Base-by-base conservation (phyloP, 2,329 filamentous ascomycete species). In the Didymosphaeria variabile region DNA sequence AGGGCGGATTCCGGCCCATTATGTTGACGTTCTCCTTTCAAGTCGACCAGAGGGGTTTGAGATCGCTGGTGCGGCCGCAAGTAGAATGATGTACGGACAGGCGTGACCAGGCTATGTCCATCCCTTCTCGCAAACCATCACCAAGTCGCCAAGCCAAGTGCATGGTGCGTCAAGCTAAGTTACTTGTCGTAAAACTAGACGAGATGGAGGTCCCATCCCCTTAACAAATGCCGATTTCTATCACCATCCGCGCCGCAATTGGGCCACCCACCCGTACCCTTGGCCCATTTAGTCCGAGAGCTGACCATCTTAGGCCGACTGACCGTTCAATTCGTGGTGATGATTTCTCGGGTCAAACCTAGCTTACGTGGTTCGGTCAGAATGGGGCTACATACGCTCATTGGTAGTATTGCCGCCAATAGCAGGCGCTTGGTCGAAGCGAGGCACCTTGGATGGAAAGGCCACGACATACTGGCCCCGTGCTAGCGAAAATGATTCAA, bases 341-440 rank as follows among this genome's bases (percentile, higher is more conserved):
- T 32, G 53, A 23, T 13, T 36, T 9, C 5, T 55, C 15, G 17
- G n/a, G 42, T 9, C 53, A 21, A 19, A 34, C 13, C 32, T 12
- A 38, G 53, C 53, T 55, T 45, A 55, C 42, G 53, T 55, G 53
- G 31, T 46, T 23, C 29, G 23, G 31, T 45, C 38, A 45, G 52
- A 55, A 31, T 31, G 40, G 40, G 53, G 31, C 26, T 46, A 42
- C 26, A 42, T 38, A 26, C 36, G 29, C 40, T 55, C n/a, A 55
- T 55, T 47, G 40, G 53, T 46, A 32, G 42, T 8, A 34, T 44
- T 46, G 53, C 42, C 53, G 31, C 53, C 42, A 55, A 55, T 55
- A 31, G 29, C 17, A 19, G 38, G 38, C n/a, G 13, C 29, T 17
- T 32, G 19, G 29, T 40, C 52, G 53, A 46, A 55, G 53, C 53